Base-by-base conservation (phyloP, 441 rosid species). In the Rhodomyrtus psidioides region DNA sequence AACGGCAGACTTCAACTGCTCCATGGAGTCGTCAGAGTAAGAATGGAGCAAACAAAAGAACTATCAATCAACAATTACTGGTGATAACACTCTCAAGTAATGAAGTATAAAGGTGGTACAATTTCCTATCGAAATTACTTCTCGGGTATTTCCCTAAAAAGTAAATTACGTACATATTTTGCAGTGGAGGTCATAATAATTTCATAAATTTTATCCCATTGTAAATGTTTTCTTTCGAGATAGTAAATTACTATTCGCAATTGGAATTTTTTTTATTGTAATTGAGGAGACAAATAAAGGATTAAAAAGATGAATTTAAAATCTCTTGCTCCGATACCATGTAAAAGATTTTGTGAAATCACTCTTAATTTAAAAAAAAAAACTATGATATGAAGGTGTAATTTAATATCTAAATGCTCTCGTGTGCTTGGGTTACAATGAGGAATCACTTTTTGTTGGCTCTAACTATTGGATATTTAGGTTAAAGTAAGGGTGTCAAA, bases 1-100 rank as follows among this genome's bases (percentile, higher is more conserved):
- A 3, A 85, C 56, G 28, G 28, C 81, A 83, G 81, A 89, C 6
- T 49, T 87, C 74, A 12, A 86, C 53, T 55, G 83, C 60, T 81
- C 58, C 84, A 76, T 79, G 59, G 39, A 53, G n/a, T n/a, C n/a
- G n/a, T n/a, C n/a, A n/a, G 15, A 59, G 70, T 12, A 2, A n/a
- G 62, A 28, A 6, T 12, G 30, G 74, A 15, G 39, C 23, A 7
- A 60, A 15, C 21, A 28, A 65, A 65, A 9, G 79, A 65, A 2
- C 79, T 1, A 21, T 65, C 15, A 5, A 65, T 34, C 23, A 8
- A 54, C 16, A 54, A 55, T 21, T 55, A 55, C 9, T 21, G 57
- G 26, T 8, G 57, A 21, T 9, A 1, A 21, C 10, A 9, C 21
- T 9, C n/a, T 55, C n/a, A 23, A 23, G 26, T 4, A 55, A 1